Evolutionary conservation across 1,284 basidiomycete species (phyloP).

Genomic region (Apiotrichum mycotoxinovorans): DNA sequence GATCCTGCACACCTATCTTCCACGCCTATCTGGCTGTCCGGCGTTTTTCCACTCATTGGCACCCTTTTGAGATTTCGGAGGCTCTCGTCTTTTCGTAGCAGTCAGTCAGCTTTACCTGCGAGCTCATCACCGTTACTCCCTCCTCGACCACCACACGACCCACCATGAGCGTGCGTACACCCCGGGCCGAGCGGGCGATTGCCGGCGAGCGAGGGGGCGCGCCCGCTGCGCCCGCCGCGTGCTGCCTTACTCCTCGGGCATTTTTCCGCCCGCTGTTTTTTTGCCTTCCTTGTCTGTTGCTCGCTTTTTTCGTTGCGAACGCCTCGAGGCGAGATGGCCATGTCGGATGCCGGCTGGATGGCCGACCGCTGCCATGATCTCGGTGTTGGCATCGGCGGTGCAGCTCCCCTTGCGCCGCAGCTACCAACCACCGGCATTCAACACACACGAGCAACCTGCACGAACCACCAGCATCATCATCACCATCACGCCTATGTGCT

Average conservation of each 20-base stretch:
- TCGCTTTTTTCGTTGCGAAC: no score
- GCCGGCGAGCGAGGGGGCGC: not conserved
- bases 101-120: not conserved
- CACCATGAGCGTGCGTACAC: constrained; percentile 15
- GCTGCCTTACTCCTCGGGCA: not conserved
- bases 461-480: not conserved
- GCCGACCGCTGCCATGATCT: no score
- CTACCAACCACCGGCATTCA: no score
- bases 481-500: not conserved
- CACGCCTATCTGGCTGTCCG: not conserved
- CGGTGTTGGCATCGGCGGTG: no score
- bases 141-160: not conserved
- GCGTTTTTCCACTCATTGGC: not conserved
- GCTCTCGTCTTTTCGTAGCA: constrained; percentile 8
- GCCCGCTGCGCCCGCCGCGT: not conserved
- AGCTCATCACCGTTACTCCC: not conserved
- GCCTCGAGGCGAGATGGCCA: no score
- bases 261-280: constrained; percentile 3
- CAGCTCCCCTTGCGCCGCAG: no score
- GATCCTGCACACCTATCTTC: not conserved
- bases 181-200: not conserved
- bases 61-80: constrained; percentile 15
- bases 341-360: no score
- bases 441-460: no score
- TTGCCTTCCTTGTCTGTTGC: not conserved